These are phyloP conservation scores for Gossypioides kirkii DNA, from an alignment of 345 rosid genomes.

Conservation along the genomic window DNA sequence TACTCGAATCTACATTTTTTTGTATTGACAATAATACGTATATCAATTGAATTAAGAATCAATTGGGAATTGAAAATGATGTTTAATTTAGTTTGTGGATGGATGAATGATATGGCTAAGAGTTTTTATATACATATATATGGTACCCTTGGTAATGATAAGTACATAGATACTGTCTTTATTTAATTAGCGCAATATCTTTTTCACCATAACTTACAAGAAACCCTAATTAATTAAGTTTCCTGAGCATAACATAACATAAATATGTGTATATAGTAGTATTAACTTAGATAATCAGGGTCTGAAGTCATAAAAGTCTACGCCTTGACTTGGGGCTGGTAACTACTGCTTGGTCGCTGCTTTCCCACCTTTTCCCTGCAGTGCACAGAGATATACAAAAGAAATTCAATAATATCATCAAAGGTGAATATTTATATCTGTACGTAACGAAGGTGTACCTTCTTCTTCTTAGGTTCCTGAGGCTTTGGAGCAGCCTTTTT, in stretches of 20 bases:
- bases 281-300: background rate
- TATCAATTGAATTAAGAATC: no score
- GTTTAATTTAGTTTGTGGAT: background rate
- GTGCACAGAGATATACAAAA: background rate
- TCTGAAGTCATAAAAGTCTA: background rate
- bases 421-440: background rate
- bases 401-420: background rate
- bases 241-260: background rate
- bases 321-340: background rate
- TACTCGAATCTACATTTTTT: no score
- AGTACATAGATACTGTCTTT: background rate
- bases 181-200: background rate
- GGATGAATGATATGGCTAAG: background rate
- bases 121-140: no score
- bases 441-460: background rate
- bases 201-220: background rate
- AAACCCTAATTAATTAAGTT: background rate
- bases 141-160: background rate
- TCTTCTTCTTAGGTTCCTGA: constrained; percentile 15
- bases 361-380: constrained; percentile 11
- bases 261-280: background rate
- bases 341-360: background rate
- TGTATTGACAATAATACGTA: no score
- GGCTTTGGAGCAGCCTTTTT: constrained; percentile 41
- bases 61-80: background rate